A percentile compares a stretch with the other conserved stretches of the same genome.
Evolutionary conservation across 2,329 filamentous ascomycete species (phyloP).

Genomic region (Spiromastix sp.): DNA sequence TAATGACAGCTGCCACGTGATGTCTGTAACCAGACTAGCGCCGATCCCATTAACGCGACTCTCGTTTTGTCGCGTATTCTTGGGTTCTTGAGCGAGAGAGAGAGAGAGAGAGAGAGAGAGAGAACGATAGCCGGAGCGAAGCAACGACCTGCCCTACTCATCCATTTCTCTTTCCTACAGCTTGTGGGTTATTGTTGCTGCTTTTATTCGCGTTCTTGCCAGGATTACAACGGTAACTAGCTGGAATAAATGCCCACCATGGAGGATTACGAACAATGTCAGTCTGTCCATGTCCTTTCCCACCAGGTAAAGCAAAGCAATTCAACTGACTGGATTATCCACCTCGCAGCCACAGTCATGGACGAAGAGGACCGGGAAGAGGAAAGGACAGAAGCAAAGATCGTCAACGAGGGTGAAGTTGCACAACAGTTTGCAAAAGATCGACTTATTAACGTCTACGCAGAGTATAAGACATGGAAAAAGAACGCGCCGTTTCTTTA

Average conservation of each 20-base stretch:
- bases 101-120: too few species aligned
- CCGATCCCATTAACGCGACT: slow-evolving; percentile 5
- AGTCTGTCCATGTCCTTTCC: too few species aligned
- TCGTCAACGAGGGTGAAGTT: slow-evolving; percentile 75
- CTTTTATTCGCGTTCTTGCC: too few species aligned
- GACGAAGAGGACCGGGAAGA: slow-evolving; percentile 50
- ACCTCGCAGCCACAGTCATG: too few species aligned
- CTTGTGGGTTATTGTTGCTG: too few species aligned
- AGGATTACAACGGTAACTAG: too few species aligned
- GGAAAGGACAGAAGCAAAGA: slow-evolving; percentile 68
- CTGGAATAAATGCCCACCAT: slow-evolving; percentile 3
- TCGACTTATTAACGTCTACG: not conserved
- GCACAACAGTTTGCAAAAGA: not conserved
- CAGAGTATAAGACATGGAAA: slow-evolving; percentile 99
- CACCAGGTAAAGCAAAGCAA: slow-evolving; percentile 4
- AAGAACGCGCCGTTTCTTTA: slow-evolving; percentile 98
- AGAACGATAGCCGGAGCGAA: too few species aligned
- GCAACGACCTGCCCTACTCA: too few species aligned
- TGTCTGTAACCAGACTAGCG: slow-evolving; percentile 5
- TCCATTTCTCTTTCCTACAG: too few species aligned
- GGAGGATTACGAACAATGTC: too few species aligned
- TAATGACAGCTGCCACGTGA: not conserved
- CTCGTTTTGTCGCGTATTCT: slow-evolving; percentile 3
- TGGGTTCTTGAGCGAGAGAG: too few species aligned
- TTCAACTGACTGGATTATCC: not conserved